Conservation (phyloP, 495 filamentous ascomycete species). For the Penicillium chermesinum region DNA sequence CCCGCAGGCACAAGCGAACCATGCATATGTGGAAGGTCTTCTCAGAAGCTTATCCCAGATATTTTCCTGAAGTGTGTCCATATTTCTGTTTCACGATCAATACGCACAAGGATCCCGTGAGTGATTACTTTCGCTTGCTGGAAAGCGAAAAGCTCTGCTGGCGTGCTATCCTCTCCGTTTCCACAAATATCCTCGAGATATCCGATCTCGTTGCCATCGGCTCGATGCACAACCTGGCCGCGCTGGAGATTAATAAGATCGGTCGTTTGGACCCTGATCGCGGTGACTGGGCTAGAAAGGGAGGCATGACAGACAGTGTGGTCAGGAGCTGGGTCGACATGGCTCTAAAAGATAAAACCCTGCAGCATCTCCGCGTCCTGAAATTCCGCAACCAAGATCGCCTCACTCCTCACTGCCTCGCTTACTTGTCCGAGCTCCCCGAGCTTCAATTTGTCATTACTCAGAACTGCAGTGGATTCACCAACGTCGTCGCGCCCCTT, state of each 20-base stretch:
- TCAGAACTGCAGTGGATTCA: constrained; percentile 17
- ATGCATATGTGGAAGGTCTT: constrained; percentile 43
- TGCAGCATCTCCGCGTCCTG: constrained; percentile 35
- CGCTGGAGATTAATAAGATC: constrained; percentile 28
- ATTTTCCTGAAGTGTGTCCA: constrained; percentile 22
- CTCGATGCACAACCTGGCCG: constrained; percentile 33
- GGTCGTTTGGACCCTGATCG: background rate
- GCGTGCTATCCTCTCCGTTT: constrained; percentile 29
- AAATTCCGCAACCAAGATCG: constrained; percentile 23
- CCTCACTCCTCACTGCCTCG: constrained; percentile 19
- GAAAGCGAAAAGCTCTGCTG: constrained; percentile 27
- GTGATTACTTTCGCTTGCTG: constrained; percentile 30
- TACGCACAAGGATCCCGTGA: constrained; percentile 19
- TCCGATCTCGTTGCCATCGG: constrained; percentile 34
- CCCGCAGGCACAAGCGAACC: constrained; percentile 32
- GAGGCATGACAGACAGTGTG: constrained; percentile 30
- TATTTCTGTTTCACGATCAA: constrained; percentile 23
- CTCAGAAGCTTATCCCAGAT: constrained; percentile 27
- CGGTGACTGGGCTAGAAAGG: background rate
- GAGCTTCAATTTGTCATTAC: constrained; percentile 25
- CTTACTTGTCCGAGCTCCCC: constrained; percentile 26
- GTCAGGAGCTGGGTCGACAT: constrained; percentile 37
- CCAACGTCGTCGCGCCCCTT: background rate
- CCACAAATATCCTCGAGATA: constrained; percentile 16
- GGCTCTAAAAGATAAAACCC: constrained; percentile 18